Conservation (phyloP, 441 rosid genomes). For the Populus trichocarpa region DNA sequence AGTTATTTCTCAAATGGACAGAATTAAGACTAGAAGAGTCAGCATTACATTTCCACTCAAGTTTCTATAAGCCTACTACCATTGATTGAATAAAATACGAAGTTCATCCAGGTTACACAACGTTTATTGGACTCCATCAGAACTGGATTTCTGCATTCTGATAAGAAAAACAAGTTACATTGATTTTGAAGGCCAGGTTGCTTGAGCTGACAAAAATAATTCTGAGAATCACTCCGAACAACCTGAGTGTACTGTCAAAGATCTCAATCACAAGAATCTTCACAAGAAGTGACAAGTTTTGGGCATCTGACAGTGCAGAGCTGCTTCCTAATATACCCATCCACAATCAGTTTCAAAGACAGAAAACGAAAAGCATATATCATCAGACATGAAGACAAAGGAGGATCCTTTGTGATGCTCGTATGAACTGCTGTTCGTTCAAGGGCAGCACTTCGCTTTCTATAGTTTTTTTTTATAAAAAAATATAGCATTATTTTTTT, state of each 20-base stretch:
- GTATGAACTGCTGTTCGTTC: conserved; percentile 62
- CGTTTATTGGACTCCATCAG: conserved; percentile 8
- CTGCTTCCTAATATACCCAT: conserved; percentile 98
- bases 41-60: conserved; percentile 19
- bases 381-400: conserved; percentile 64
- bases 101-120: conserved; percentile 5
- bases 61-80: conserved; percentile 21
- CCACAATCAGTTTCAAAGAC: conserved; percentile 52
- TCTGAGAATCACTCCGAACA: conserved; percentile 96
- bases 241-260: conserved; percentile 92
- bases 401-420: conserved; percentile 70
- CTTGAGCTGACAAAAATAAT: conserved; percentile 98
- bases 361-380: not conserved
- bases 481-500: too few relatives aligned
- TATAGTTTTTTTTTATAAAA: not conserved
- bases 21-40: conserved; percentile 2
- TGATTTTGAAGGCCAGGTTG: conserved; percentile 82
- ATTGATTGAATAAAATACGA: conserved; percentile 19
- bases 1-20: conserved; percentile 16
- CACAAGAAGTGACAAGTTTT: conserved; percentile 88
- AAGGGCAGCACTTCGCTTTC: conserved; percentile 62
- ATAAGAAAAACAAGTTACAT: conserved; percentile 19
- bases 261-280: conserved; percentile 98
- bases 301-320: conserved; percentile 95
- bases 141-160: conserved; percentile 5